Base-by-base conservation (phyloP, 2,329 filamentous ascomycete species). In the Aspergillus sclerotialis region DNA sequence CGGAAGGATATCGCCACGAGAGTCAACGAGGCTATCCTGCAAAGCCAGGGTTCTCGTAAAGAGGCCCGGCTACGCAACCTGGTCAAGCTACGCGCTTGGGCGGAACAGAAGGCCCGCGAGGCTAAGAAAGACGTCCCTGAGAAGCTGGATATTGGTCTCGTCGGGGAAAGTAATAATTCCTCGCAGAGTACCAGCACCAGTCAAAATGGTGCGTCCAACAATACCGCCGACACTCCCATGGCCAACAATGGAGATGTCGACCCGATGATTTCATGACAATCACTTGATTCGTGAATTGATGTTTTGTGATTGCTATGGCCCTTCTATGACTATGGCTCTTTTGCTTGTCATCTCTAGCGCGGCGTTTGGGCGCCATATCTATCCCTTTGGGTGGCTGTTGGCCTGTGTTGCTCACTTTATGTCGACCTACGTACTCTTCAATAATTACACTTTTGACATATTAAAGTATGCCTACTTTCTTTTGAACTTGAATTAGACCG, bases 21-120 rank as follows among this genome's bases (percentile, higher is more conserved):
- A 48, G 92, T 98, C 35, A 98, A 98, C 56, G 81, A 88, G 60
- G 86, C 88, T 8, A 87, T 98, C 34, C 67, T 96, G 16, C 70
- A 76, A 36, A 79, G 75, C 32, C 82, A 89, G 55, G 81, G 82
- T 14, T 71, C 79, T 46, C 73, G 80, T 42, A 77, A 82, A 41
- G 86, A 94, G 58, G 83, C 89, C 9, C 83, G 85, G 16, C 85
- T 98, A 44, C 76, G 84, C 36, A 78, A 84, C 44, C 70, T 98
- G 3, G 80, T 94, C 26, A 81, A 82, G 52, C 74, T 94, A 55
- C 77, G 90, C 37, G 79, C 82, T 1, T 98, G 90, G 87, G 82
- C 86, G 7, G 90, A 96, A 61, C 52, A 64, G 27, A 67, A 68
- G 41, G 67, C 67, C n/a, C 55, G 64, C 24, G 63, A 68, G 32